Evolutionary conservation across 345 rosid genomes (phyloP).

Genomic region (Psidium friedrichsthalianum): DNA sequence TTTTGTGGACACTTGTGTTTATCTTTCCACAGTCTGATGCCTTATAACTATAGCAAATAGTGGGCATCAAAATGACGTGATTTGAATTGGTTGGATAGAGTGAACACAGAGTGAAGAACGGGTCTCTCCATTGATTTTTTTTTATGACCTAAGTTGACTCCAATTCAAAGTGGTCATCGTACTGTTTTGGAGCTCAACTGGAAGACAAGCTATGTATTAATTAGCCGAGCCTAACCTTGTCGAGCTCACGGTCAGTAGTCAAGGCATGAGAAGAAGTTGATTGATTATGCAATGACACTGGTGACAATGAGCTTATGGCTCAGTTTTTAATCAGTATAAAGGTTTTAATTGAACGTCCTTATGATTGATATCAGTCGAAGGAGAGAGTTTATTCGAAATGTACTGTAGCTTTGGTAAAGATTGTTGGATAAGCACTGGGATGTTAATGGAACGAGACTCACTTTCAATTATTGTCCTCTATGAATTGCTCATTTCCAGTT

Average conservation of each 20-base stretch:
- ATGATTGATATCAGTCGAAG: background rate
- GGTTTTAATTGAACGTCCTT: background rate
- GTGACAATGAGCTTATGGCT: background rate
- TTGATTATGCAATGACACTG: background rate
- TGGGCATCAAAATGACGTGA: background rate
- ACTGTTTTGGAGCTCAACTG: background rate
- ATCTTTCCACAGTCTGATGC: background rate
- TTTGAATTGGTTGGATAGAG: background rate
- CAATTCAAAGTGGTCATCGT: background rate
- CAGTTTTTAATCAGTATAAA: background rate
- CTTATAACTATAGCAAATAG: background rate
- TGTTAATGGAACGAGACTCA: background rate
- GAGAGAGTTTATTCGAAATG: background rate
- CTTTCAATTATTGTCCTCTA: background rate
- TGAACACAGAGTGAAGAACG: background rate
- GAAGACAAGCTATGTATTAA: background rate
- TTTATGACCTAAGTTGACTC: background rate
- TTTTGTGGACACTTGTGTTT: background rate
- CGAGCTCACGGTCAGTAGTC: background rate
- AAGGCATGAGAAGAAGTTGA: background rate
- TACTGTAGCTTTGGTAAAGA: background rate
- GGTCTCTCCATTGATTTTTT: background rate
- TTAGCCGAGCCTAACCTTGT: background rate
- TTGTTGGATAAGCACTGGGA: background rate
- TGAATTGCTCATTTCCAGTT: background rate